Evolutionary conservation across 495 filamentous ascomycete genomes (phyloP), one percentile per base, ranked within the genome.

Genomic region (Bombardia bombarda): DNA sequence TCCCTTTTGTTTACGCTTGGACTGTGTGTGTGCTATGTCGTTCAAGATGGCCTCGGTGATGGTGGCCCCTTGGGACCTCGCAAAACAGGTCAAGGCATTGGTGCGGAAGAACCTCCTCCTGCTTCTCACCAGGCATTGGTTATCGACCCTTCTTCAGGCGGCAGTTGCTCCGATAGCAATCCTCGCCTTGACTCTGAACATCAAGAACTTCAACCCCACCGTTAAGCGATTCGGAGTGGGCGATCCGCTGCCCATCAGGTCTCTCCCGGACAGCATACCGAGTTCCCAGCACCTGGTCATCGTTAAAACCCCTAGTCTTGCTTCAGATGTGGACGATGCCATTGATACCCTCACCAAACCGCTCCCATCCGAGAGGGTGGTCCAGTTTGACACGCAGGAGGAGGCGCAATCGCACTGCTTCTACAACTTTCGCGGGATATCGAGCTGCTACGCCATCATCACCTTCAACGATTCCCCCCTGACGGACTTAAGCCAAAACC

Each of bases 111-210:
- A 54, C 16, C 46, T 54, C 14, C 3, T 40, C 23, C 32, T 54
- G 22, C 51, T 54, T 16, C 40, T 50, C 18, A 49, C 46, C 7
- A 33, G 51, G 20, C 51, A 54, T 24, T 54, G 51, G 51, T 16
- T 54, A 2, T 39, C 46, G 23, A 54, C 51, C 12, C 43, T 54
- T 7, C 17, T 54, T 10, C 78, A 81, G 44, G 65, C 84, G 13
- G 82, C 76, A 1, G 50, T 80, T 18, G 78, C 80, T 9, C 86
- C 82, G 16, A 81, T 83, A 22, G 63, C 83, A 33, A 83, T 86
- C 57, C 51, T 62, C 13, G 54, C 63, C 22, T 24, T 64, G 12
- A 47, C 51, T 12, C 61, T 66, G 37, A 50, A 60, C 32, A 62
- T 58, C 33, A 55, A 53, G 12, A 64, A 66, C 40, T 64, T 64